Conservation (phyloP, 2,329 filamentous ascomycete genomes). For the Magnaporthales sp. region DNA sequence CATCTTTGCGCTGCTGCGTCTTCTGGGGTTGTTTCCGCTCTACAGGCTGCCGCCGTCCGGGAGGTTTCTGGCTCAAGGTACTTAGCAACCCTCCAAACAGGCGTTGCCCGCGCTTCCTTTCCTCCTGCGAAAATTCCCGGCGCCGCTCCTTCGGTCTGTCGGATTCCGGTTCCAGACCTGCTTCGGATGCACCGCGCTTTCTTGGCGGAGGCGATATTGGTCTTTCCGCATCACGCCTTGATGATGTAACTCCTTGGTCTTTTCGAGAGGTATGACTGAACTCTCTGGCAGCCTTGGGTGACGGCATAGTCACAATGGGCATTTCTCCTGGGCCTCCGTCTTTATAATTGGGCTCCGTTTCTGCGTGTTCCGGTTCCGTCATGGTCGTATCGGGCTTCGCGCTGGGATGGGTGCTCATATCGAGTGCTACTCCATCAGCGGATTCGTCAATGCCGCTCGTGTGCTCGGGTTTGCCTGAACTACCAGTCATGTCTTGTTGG, state of each 20-base stretch:
- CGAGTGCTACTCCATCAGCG: neutral
- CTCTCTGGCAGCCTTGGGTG: neutral
- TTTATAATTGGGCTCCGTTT: neutral
- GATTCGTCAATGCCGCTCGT: neutral
- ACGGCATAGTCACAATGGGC: neutral
- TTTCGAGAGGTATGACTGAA: neutral
- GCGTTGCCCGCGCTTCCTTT: slow-evolving; percentile 75
- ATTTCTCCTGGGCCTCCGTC: neutral
- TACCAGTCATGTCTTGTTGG: neutral
- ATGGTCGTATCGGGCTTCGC: neutral
- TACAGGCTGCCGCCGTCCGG: slow-evolving; percentile 62
- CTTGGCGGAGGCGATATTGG: neutral
- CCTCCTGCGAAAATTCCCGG: slow-evolving; percentile 49
- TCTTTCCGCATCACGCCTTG: neutral
- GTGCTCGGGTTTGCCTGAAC: neutral
- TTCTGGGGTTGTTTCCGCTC: slow-evolving; percentile 75
- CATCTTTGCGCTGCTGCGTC: slow-evolving; percentile 60
- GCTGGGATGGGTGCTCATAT: neutral
- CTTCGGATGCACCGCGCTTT: slow-evolving; percentile 6
- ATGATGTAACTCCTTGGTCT: neutral
- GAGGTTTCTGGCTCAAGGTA: slow-evolving; percentile 63
- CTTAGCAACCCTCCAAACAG: slow-evolving; percentile 77
- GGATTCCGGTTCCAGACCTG: slow-evolving; percentile 8
- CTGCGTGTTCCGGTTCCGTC: neutral
- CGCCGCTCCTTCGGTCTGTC: slow-evolving; percentile 21